A percentile compares a stretch with the other conserved stretches of the same genome.
These are phyloP conservation scores for Hypoxylon sp. DNA, from an alignment of 2,329 filamentous ascomycete species.

Conservation along the genomic window DNA sequence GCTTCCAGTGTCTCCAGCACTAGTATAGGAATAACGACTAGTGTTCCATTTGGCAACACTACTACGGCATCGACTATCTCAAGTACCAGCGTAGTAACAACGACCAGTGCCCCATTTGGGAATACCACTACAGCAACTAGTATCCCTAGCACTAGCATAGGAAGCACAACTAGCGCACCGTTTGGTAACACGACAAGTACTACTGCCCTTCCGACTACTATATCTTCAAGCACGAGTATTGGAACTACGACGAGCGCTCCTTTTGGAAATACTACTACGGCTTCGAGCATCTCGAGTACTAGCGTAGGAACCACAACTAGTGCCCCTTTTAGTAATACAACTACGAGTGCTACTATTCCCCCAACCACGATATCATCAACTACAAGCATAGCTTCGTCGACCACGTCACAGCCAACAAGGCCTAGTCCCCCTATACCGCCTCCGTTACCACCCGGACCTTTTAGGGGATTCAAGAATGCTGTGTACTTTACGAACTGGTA, in stretches of 20 bases:
- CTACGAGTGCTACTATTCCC: constrained; percentile 31
- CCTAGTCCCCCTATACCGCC: constrained; percentile 42
- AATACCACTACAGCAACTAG: constrained; percentile 11
- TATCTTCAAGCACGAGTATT: constrained; percentile 11
- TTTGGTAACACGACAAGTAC: constrained; percentile 15
- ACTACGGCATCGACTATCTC: constrained; percentile 27
- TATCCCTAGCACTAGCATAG: constrained; percentile 16
- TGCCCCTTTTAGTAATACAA: constrained; percentile 22
- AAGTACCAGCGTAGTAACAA: constrained; percentile 1
- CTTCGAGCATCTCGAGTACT: constrained; percentile 2
- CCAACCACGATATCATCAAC: constrained; percentile 26
- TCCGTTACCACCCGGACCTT: constrained; percentile 41
- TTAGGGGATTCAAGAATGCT: constrained; percentile 57
- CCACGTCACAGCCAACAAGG: constrained; percentile 36
- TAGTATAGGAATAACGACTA: constrained; percentile 19
- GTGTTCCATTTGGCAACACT: constrained; percentile 19
- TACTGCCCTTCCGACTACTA: constrained; percentile 7
- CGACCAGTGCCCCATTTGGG: constrained; percentile 3
- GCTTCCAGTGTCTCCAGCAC: constrained; percentile 18
- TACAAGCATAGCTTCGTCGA: constrained; percentile 33
- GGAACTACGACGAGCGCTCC: constrained; percentile 13
- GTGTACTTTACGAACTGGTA: constrained; percentile 71
- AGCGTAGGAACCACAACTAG: constrained; percentile 12
- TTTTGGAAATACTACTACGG: constrained; percentile 20
- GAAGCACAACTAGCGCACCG: constrained; percentile 19